Percentiles rank a stretch among this genome's conserved stretches.
Conservation (phyloP, 2,329 filamentous ascomycete species). For the Fusarium burgessii region DNA sequence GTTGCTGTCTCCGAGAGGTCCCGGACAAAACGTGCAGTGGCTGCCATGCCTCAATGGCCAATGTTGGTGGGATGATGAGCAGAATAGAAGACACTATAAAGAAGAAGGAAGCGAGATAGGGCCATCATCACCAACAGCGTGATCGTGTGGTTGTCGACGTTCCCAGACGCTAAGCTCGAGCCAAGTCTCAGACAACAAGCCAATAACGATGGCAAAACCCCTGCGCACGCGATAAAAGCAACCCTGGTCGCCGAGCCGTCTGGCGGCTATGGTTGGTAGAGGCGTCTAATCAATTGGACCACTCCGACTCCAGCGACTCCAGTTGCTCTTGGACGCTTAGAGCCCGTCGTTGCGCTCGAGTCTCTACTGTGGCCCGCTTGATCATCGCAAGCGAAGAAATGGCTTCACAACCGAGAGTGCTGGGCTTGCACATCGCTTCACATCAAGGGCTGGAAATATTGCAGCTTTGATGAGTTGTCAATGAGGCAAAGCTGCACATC, state of each 20-base stretch:
- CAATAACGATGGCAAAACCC: conserved; percentile 52
- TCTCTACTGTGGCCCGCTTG: conserved; percentile 19
- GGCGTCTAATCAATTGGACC: conserved; percentile 44
- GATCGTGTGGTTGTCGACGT: conserved; percentile 50
- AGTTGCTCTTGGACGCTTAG: conserved; percentile 16
- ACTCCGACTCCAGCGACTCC: conserved; percentile 37
- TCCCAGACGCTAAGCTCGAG: conserved; percentile 48
- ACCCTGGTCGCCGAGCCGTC: conserved; percentile 46
- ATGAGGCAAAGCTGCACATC: conserved; percentile 42
- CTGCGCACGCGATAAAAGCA: conserved; percentile 43
- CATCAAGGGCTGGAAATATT: conserved; percentile 36
- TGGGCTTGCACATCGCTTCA: conserved; percentile 32
- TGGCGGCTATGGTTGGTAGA: conserved; percentile 53
- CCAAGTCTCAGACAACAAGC: conserved; percentile 44
- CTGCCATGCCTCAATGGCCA: conserved; percentile 37
- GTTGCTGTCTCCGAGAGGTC: conserved; percentile 15
- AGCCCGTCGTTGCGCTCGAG: conserved; percentile 22
- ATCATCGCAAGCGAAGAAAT: conserved; percentile 30
- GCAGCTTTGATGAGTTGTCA: conserved; percentile 47
- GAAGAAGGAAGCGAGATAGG: conserved; percentile 15
- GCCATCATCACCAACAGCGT: conserved; percentile 32
- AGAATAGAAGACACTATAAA: conserved; percentile 14
- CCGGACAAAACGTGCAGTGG: conserved; percentile 41
- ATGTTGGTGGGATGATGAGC: conserved; percentile 15
- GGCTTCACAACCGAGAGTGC: conserved; percentile 16